Conservation (phyloP, 768 basidiomycete genomes). For the Amylocystis lapponica region DNA sequence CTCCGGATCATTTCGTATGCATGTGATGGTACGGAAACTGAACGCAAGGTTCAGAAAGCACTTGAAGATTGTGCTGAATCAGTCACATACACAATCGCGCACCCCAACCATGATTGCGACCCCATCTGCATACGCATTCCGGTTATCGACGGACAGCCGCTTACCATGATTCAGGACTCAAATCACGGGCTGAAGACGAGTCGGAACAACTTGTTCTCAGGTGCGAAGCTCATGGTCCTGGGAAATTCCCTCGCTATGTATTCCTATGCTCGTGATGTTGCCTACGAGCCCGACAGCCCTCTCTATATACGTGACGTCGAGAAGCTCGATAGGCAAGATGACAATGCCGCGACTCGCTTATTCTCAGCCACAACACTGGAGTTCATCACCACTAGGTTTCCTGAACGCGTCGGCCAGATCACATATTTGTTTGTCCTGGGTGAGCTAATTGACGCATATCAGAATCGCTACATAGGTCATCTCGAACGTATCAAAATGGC, state of each 20-base stretch:
- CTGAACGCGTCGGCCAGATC: conserved; percentile 21
- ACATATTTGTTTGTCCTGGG: conserved; percentile 27
- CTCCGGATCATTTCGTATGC: conserved; percentile 29
- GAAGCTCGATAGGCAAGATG: conserved; percentile 39
- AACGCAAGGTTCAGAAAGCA: conserved; percentile 22
- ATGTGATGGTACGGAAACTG: conserved; percentile 29
- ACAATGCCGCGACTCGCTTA: conserved; percentile 34
- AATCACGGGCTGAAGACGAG: conserved; percentile 32
- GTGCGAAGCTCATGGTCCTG: conserved; percentile 23
- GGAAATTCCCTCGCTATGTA: conserved; percentile 19
- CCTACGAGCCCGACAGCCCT: conserved; percentile 11
- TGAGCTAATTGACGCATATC: conserved; percentile 20
- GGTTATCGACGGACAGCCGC: conserved; percentile 12
- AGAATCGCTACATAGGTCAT: conserved; percentile 21
- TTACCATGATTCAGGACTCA: conserved; percentile 31
- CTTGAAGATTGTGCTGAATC: conserved; percentile 3
- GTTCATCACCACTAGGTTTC: conserved; percentile 18
- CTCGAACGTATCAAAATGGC: conserved; percentile 19
- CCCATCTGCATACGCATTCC: too few species aligned
- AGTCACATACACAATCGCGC: background rate
- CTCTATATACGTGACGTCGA: conserved; percentile 33
- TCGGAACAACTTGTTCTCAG: conserved; percentile 30
- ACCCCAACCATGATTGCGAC: background rate
- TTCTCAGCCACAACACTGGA: conserved; percentile 31
- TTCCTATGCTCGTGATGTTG: conserved; percentile 16